Percentiles rank a stretch among this genome's conserved stretches.
phyloP scores from a whole-genome alignment of 768 basidiomycete genomes.

The Lactarius deliciosus region DNA sequence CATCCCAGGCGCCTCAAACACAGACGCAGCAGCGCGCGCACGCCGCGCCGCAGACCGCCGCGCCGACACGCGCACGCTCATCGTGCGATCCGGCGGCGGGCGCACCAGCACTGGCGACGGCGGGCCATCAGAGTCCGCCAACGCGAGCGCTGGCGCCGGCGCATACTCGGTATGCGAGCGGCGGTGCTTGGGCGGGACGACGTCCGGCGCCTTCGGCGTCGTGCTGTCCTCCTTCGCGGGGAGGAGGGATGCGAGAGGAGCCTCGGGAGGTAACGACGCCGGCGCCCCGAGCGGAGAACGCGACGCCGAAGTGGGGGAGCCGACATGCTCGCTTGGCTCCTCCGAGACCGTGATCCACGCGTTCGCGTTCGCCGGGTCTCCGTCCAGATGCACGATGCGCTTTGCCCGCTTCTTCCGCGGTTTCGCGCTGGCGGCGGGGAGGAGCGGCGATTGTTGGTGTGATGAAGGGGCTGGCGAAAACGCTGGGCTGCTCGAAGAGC shows the following conservation, averaged over 20 bases:
- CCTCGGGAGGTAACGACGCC: not conserved
- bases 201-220: slow-evolving; percentile 5
- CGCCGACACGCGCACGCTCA: slow-evolving; percentile 21
- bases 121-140: slow-evolving; percentile 14
- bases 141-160: not conserved
- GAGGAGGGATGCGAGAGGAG: not conserved
- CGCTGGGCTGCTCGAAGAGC: slow-evolving; percentile 33
- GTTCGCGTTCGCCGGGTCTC: slow-evolving; percentile 41
- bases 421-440: slow-evolving; percentile 41
- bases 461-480: slow-evolving; percentile 42
- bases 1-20: slow-evolving; percentile 53
- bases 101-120: slow-evolving; percentile 28
- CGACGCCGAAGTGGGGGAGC: not conserved
- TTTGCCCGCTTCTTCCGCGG: slow-evolving; percentile 59
- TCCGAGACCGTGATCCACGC: slow-evolving; percentile 33
- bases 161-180: slow-evolving; percentile 27
- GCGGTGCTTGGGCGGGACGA: slow-evolving; percentile 25
- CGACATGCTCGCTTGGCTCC: slow-evolving; percentile 12
- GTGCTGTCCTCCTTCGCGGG: slow-evolving; percentile 11
- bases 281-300: slow-evolving; percentile 20
- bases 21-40: slow-evolving; percentile 56
- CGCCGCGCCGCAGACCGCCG: slow-evolving; percentile 47
- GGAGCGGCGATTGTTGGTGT: slow-evolving; percentile 47
- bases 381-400: slow-evolving; percentile 78
- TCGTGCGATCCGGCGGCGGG: slow-evolving; percentile 29